phyloP scores from a whole-genome alignment of 2,329 filamentous ascomycete species.

The Mycocentrospora acerina region DNA sequence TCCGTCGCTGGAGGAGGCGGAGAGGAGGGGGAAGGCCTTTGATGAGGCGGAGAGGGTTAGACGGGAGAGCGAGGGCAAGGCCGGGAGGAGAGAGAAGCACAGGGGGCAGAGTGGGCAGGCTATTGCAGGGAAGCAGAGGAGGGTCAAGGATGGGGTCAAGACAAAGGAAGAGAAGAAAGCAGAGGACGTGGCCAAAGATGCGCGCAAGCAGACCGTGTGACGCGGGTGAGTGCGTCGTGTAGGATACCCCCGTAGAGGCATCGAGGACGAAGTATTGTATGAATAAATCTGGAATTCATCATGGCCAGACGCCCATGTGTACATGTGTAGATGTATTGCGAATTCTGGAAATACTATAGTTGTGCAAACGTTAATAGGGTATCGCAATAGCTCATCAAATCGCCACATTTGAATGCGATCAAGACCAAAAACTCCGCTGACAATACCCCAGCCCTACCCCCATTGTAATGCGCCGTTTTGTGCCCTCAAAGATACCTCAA shows the following conservation, averaged over 20 bases:
- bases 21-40: conserved; percentile 26
- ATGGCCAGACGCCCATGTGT: no score
- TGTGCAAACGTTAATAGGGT: conserved; percentile 31
- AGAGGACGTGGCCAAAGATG: conserved; percentile 23
- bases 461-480: conserved; percentile 20
- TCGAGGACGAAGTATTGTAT: no score
- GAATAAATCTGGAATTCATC: no score
- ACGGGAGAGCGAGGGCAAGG: conserved; percentile 6
- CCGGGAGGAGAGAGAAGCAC: conserved; percentile 19
- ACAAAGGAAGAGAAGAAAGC: conserved; percentile 25
- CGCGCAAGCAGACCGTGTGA: conserved; percentile 23
- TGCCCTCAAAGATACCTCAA: no score
- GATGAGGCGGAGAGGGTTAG: conserved; percentile 19
- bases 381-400: conserved; percentile 30
- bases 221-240: no score
- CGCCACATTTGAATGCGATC: conserved; percentile 12
- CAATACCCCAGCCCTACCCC: conserved; percentile 19
- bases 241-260: no score
- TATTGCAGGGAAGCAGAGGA: conserved; percentile 28
- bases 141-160: conserved; percentile 24
- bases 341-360: no score
- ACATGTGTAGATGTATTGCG: not conserved
- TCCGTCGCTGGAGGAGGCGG: conserved; percentile 35
- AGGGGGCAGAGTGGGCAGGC: conserved; percentile 29
- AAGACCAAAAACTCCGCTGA: conserved; percentile 29